A percentile compares a stretch with the other conserved stretches of the same genome.
These are phyloP conservation scores for Salix arbutifolia DNA, from an alignment of 345 rosid genomes.

Conservation along the genomic window DNA sequence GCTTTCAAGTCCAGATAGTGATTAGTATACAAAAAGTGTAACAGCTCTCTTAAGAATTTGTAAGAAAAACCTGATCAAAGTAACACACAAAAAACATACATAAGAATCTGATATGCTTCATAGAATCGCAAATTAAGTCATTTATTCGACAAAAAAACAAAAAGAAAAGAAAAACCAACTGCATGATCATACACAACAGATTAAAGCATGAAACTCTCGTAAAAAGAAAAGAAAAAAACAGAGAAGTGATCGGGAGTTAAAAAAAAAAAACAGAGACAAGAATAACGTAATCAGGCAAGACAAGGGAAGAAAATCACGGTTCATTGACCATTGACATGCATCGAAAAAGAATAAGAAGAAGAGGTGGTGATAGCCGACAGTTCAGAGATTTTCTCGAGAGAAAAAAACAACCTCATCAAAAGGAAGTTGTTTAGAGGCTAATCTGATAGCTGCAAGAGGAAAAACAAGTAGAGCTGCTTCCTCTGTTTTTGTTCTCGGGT, in stretches of 20 bases:
- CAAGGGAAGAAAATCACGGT: neutral
- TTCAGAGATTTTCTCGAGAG: neutral
- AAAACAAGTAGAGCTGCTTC: constrained; percentile 13
- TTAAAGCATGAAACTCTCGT: neutral
- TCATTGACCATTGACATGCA: neutral
- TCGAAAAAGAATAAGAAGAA: neutral
- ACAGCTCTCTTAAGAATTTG: constrained; percentile 14
- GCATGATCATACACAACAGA: neutral
- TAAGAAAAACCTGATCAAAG: constrained; percentile 24
- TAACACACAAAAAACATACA: neutral
- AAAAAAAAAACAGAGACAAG: neutral
- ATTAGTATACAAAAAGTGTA: neutral
- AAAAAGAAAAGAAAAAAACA: neutral
- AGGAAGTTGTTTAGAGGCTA: neutral
- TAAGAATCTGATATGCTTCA: neutral
- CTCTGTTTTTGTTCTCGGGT: neutral
- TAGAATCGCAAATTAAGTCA: neutral
- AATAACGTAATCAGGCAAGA: neutral
- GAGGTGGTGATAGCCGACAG: neutral
- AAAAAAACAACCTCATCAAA: constrained; percentile 15
- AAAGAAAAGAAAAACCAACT: too few species aligned
- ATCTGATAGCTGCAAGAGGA: neutral
- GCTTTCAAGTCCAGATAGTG: constrained; percentile 12
- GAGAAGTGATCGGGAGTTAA: neutral
- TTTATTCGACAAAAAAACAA: neutral